Percentiles rank a stretch among this genome's conserved stretches.
Conservation (phyloP, 352 stramenopile genomes). For the Phytopythium helicoides region DNA sequence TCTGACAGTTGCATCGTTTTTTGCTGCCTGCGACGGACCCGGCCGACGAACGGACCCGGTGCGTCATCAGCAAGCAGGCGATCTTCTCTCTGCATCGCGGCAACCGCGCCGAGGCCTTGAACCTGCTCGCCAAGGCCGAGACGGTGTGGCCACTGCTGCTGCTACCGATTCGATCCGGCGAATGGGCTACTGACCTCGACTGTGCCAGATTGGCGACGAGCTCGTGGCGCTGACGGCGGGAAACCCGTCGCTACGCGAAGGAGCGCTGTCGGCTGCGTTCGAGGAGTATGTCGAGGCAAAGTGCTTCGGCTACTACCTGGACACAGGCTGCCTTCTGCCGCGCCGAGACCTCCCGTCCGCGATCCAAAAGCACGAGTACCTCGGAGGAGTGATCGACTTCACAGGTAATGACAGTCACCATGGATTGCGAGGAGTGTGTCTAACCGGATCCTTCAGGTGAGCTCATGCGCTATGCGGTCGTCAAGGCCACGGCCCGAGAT, state of each 20-base stretch:
- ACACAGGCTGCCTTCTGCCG: slow-evolving; percentile 48
- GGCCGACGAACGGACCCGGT: too few relatives aligned
- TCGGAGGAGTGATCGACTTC: slow-evolving; percentile 94
- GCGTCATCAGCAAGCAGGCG: slow-evolving; percentile 92
- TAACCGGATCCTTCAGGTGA: too few relatives aligned
- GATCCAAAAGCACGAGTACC: slow-evolving; percentile 88
- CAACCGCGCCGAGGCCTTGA: slow-evolving; percentile 56
- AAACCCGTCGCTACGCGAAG: slow-evolving; percentile 80
- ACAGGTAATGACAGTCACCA: too few relatives aligned
- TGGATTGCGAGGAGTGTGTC: too few relatives aligned
- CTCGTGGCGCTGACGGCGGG: slow-evolving; percentile 79
- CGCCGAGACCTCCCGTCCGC: slow-evolving; percentile 41
- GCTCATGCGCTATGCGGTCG: slow-evolving; percentile 85
- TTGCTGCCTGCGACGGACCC: slow-evolving; percentile 2
- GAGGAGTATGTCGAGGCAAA: slow-evolving; percentile 95
- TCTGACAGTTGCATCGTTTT: slow-evolving; percentile 1
- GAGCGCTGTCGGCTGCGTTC: slow-evolving; percentile 80
- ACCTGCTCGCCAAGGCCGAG: slow-evolving; percentile 49
- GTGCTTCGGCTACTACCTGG: slow-evolving; percentile 88
- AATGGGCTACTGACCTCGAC: background rate
- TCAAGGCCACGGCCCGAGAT: slow-evolving; percentile 87
- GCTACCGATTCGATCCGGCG: background rate
- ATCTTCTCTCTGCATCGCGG: slow-evolving; percentile 94
- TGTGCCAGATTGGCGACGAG: slow-evolving; percentile 56
- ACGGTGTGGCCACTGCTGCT: slow-evolving; percentile 26